Conservation (phyloP, 306 rosid genomes). For the Lotus japonicus region DNA sequence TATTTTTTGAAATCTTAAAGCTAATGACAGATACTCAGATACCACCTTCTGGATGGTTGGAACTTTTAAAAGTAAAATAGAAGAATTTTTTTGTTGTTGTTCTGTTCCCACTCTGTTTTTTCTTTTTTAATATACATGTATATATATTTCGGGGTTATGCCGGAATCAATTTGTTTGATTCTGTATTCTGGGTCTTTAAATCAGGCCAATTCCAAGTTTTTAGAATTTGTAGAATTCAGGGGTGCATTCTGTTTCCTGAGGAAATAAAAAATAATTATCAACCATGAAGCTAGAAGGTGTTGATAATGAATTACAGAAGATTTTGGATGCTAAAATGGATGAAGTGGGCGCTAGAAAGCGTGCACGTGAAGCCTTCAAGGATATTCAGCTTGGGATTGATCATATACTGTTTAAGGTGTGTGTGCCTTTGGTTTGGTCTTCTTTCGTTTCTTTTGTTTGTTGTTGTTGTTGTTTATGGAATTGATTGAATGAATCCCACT, state of each 20-base stretch:
- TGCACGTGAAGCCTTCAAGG: conserved; percentile 72
- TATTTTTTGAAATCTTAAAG: neutral
- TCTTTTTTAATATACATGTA: neutral
- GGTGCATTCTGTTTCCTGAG: conserved; percentile 16
- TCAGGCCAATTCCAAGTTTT: neutral
- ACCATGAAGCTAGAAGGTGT: conserved; percentile 41
- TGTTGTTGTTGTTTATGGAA: neutral
- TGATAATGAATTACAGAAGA: conserved; percentile 43
- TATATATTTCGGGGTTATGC: neutral
- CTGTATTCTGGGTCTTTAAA: neutral
- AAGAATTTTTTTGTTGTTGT: neutral
- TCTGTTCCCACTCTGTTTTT: neutral
- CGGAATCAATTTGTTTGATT: neutral
- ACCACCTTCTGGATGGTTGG: conserved; percentile 15
- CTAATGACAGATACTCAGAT: neutral
- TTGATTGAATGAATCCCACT: neutral
- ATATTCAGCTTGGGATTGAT: conserved; percentile 65
- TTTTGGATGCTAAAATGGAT: conserved; percentile 55
- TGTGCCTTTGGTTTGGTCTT: neutral
- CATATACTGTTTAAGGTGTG: conserved; percentile 65
- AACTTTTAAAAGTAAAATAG: neutral
- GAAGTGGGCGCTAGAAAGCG: conserved; percentile 58
- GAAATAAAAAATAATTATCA: conserved; percentile 25
- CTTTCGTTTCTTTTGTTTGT: neutral
- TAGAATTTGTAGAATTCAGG: conserved; percentile 20